Percentiles rank a stretch among this genome's conserved stretches.
phyloP scores from a whole-genome alignment of 176 grass and related monocot species.

The Stipa capillata region DNA sequence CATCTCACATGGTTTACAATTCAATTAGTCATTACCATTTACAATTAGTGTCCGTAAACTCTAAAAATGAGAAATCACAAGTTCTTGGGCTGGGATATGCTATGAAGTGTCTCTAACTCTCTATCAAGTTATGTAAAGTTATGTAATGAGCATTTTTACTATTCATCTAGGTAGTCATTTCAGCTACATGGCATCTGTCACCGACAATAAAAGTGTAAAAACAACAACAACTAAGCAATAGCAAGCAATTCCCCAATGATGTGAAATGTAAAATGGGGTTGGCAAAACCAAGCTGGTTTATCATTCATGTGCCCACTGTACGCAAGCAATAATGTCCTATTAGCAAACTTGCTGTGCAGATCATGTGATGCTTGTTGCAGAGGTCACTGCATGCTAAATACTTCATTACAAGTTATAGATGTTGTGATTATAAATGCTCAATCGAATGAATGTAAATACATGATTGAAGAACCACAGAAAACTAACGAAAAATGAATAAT shows the following conservation, averaged over 20 bases:
- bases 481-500: background rate
- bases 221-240: background rate
- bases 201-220: background rate
- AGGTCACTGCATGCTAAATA: slow-evolving; percentile 11
- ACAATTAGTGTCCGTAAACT: background rate
- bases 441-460: slow-evolving; percentile 16
- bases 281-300: slow-evolving; percentile 9
- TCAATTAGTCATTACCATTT: background rate
- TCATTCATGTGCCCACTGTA: slow-evolving; percentile 25
- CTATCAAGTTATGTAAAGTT: slow-evolving; percentile 8
- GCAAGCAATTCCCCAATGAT: background rate
- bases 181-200: background rate
- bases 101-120: background rate
- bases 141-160: background rate
- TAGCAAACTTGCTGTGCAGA: background rate
- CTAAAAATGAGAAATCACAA: background rate
- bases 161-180: background rate
- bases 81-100: background rate
- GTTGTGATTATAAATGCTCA: no score
- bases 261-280: background rate
- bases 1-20: background rate
- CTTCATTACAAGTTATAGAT: background rate
- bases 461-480: background rate
- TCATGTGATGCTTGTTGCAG: background rate
- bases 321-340: slow-evolving; percentile 12